Base-by-base conservation (phyloP, 768 basidiomycete species). In the Trametes sanguinea region DNA sequence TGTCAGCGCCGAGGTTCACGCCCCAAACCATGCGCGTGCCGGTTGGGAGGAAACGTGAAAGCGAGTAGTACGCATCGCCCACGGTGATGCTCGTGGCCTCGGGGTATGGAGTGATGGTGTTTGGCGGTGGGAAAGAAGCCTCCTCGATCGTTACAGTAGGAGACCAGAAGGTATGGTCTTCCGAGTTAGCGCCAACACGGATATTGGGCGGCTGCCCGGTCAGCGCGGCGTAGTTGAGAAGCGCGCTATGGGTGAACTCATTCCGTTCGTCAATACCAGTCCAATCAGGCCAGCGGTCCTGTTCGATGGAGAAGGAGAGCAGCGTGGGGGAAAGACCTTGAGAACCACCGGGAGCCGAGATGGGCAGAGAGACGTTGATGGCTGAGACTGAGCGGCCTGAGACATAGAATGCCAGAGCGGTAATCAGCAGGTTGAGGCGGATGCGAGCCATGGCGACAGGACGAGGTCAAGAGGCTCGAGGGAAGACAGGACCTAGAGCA, bases 201-300 rank as follows among this genome's bases (percentile, higher is more conserved):
- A 89, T 81, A 50, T 77, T 80, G 10, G 87, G 83, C 1, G 83
- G 78, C 16, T 72, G 67, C 1, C 85, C 83, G 4, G 85, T 81
- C 32, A 87, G 75, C 39, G 72, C 65, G 29, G 76, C 81, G 58
- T 87, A 69, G 71, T 87, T 87, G 54, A 82, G 75, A 52, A 90
- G 76, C 3, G 81, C 79, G 60, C 85, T 87, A 75, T 77, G 79
- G 63, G 86, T 82, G 72, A 88, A 89, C 16, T 79, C 60, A 67
- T 90, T 89, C 37, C 75, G 76, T 2, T 78, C 72, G 6, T 66
- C 60, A 9, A 76, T 77, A 1, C 89, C 88, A 10, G 74, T 74
- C 88, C 88, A 90, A 62, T 88, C 87, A 9, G 78, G 75, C 87
- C 87, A 89, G 35, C 84, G 76, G 65, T 90, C 88, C 71, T 87